Evolutionary conservation across 805 yeast species (phyloP), one percentile per base, ranked within the genome.

Genomic region (Metschnikowia peoriensis): DNA sequence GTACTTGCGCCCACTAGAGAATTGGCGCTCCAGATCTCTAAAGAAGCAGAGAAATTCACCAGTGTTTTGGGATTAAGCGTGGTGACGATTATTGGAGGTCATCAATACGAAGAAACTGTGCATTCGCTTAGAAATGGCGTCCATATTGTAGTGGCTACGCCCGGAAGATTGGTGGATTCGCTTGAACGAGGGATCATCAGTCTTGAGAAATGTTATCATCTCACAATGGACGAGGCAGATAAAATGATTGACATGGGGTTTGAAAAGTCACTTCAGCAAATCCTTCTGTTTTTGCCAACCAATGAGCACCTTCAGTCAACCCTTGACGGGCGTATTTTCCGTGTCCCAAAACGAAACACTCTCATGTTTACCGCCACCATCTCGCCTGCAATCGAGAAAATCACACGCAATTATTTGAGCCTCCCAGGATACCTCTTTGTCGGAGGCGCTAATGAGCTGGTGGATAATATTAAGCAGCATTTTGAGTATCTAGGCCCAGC

Each of bases 301-400:
- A 65, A 70, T 2, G 58, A 64, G 35, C 54, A 60, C 7, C 61
- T 67, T 14, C 50, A 49, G 15, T 47, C 47, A n/a, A 55, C 66
- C 0, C 54, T 62, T 6, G 77, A 77, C 47, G 53, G 61, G 11
- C 71, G 75, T 42, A 79, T 80, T 0, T 80, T 71, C 59, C 53
- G 63, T 16, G 44, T 63, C 27, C 32, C 53, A 28, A 71, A 72
- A 29, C 67, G 86, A 48, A 85, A 84, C 46, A 89, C 96, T 0
- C 78, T 90, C 81, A 88, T 93, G 97, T 93, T 89, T 68, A 89
- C 97, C 0, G 98, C 98, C 0, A 94, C 99, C 0, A 84, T 93
- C 83, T 88, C 96, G 0, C 78, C 84, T 0, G 77, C 82, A 0
- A 84, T 91, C 41, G 90, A 88, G 63, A 77, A 75, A 48, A 68